A percentile compares a stretch with the other conserved stretches of the same genome.
phyloP scores from a whole-genome alignment of 305 asterid species.

The Salvia sclarea region DNA sequence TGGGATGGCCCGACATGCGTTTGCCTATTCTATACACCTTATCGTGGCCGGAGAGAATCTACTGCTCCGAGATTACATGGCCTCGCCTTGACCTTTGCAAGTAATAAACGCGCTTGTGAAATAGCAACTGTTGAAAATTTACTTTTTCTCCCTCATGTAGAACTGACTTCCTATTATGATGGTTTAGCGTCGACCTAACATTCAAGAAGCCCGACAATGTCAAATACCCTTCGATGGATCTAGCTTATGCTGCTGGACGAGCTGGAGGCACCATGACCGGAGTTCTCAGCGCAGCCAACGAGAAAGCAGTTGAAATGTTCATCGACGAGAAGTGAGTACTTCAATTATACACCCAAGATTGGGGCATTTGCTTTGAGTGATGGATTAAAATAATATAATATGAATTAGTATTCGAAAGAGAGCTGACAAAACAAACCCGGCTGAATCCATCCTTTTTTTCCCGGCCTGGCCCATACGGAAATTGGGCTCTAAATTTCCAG shows the following conservation, averaged over 20 bases:
- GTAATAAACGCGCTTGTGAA: conserved; percentile 43
- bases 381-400: too few relatives aligned
- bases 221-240: conserved; percentile 92
- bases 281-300: conserved; percentile 95
- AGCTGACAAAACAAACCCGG: too few relatives aligned
- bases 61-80: conserved; percentile 93
- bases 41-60: conserved; percentile 92
- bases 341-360: not conserved
- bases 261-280: conserved; percentile 99
- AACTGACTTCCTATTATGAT: conserved; percentile 28
- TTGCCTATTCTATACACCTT: conserved; percentile 91
- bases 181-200: conserved; percentile 73
- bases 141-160: not conserved
- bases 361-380: too few relatives aligned
- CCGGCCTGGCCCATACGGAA: too few relatives aligned
- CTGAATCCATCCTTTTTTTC: too few relatives aligned
- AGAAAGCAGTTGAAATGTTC: conserved; percentile 93
- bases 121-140: conserved; percentile 1
- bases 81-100: conserved; percentile 99
- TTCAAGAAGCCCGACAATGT: conserved; percentile 91
- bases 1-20: conserved; percentile 99
- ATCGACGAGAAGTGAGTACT: conserved; percentile 71
- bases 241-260: conserved; percentile 96
- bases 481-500: too few relatives aligned
- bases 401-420: too few relatives aligned